Evolutionary conservation across 768 basidiomycete species (phyloP), one percentile per base, ranked within the genome.

Genomic region (Tephrocybe rancida): DNA sequence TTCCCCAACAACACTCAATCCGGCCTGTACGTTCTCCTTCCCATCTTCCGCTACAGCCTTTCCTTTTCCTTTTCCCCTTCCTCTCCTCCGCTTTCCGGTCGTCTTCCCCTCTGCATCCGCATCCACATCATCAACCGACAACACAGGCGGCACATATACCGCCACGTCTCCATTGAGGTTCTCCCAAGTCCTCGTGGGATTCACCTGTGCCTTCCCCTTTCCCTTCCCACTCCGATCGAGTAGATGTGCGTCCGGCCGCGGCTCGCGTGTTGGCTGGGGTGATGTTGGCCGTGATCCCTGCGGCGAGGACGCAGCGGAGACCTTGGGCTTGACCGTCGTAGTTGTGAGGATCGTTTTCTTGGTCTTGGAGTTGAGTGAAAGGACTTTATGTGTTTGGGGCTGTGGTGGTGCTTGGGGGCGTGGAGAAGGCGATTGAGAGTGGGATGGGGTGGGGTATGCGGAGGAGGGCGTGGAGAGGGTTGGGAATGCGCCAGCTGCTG

Each of bases 401-500:
- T 26, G 46, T 21, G 70, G 62, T 2, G 43, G 58, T 54, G 50
- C 58, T 18, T 24, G 26, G 34, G 49, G 53, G 5, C 30, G 30
- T 3, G 38, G 50, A 6, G 52, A 43, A 18, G 44, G 48, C 2
- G 57, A 44, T n/a, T n/a, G 29, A 43, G 42, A 34, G 58, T 42
- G 19, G 56, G 46, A 19, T 41, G 21, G 21, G 8, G 25, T 18
- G 43, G 44, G 22, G 43, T 44, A 29, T 50, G 49, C 7, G 55
- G 52, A 37, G 44, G 19, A 18, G 8, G 35, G 11, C 41, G 32
- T 30, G 61, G 34, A 55, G 24, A 90, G 77, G 13, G 74, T 70
- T 18, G 87, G 87, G 62, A 90, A 90, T 0, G 82, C 84, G 2
- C 87, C 86, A 22, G 71, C 80, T 0, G 79, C 80, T 7, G 68